phyloP scores from a whole-genome alignment of 2,329 filamentous ascomycete species.

The Aspergillus sp. region DNA sequence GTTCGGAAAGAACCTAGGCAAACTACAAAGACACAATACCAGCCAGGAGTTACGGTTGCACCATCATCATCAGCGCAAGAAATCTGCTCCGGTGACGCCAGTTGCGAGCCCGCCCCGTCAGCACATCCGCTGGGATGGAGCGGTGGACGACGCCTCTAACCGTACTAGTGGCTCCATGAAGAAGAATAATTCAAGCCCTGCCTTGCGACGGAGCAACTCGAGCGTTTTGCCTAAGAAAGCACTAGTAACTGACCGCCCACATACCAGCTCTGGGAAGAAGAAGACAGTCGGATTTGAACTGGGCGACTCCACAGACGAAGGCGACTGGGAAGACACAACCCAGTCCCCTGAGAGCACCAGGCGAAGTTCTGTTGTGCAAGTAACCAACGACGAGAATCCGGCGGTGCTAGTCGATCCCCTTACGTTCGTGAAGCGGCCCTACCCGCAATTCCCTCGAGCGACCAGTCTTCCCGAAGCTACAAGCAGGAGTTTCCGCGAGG shows the following conservation, averaged over 20 bases:
- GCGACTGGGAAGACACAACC: constrained; percentile 50
- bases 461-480: constrained; percentile 40
- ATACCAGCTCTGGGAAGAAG: constrained; percentile 39
- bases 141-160: constrained; percentile 32
- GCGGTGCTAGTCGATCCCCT: constrained; percentile 39
- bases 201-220: constrained; percentile 40
- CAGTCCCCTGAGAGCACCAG: constrained; percentile 49
- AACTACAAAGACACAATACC: constrained; percentile 38
- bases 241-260: constrained; percentile 33
- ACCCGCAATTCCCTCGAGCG: constrained; percentile 38
- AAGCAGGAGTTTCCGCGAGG: constrained; percentile 32
- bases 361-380: constrained; percentile 43
- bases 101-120: constrained; percentile 39
- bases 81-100: constrained; percentile 46
- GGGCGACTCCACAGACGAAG: constrained; percentile 45
- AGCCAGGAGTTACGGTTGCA: constrained; percentile 29
- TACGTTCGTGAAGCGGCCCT: constrained; percentile 42
- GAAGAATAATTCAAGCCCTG: constrained; percentile 47
- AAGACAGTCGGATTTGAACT: constrained; percentile 50
- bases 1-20: constrained; percentile 44
- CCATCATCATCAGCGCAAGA: constrained; percentile 49
- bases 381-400: constrained; percentile 34
- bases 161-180: constrained; percentile 40
- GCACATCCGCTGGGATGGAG: constrained; percentile 45
- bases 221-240: constrained; percentile 40